Evolutionary conservation across 106 monocot genomes (phyloP).

Genomic region (Platanthera zijinensis): DNA sequence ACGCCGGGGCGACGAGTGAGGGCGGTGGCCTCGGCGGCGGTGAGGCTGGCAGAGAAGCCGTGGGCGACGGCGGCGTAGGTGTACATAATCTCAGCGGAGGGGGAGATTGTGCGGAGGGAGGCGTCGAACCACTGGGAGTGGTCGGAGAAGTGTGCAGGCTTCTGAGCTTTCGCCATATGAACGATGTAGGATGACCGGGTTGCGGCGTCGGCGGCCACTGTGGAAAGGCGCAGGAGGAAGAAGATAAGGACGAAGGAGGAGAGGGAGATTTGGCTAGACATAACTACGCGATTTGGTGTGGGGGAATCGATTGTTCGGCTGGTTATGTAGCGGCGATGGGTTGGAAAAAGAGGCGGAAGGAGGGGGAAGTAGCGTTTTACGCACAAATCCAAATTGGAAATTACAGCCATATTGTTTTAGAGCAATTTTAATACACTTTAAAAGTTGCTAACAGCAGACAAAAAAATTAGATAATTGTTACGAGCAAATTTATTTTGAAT

Average conservation of each 20-base stretch:
- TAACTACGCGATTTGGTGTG: too few species aligned
- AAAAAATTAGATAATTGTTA: too few species aligned
- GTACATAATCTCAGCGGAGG: slow-evolving; percentile 65
- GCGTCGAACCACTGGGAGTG: slow-evolving; percentile 70
- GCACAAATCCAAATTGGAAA: too few species aligned
- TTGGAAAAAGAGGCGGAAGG: too few species aligned
- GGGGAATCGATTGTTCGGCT: too few species aligned
- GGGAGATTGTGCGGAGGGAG: slow-evolving; percentile 70
- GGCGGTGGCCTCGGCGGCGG: slow-evolving; percentile 36
- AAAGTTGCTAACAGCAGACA: too few species aligned
- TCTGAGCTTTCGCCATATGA: slow-evolving; percentile 66
- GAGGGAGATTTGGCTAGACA: too few species aligned
- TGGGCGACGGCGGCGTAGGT: slow-evolving; percentile 67
- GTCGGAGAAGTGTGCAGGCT: slow-evolving; percentile 49
- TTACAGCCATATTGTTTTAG: too few species aligned
- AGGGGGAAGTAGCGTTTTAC: too few species aligned
- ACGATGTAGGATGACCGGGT: slow-evolving; percentile 61
- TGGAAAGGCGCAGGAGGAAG: neutral
- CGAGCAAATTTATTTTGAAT: too few species aligned
- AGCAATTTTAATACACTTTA: too few species aligned
- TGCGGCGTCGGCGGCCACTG: neutral
- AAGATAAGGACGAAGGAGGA: neutral
- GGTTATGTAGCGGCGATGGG: too few species aligned
- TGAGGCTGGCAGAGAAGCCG: slow-evolving; percentile 77
- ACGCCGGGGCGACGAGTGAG: slow-evolving; percentile 45